These are phyloP conservation scores for Phytophthora cryptogea DNA, from an alignment of 352 stramenopile genomes.

Conservation along the genomic window DNA sequence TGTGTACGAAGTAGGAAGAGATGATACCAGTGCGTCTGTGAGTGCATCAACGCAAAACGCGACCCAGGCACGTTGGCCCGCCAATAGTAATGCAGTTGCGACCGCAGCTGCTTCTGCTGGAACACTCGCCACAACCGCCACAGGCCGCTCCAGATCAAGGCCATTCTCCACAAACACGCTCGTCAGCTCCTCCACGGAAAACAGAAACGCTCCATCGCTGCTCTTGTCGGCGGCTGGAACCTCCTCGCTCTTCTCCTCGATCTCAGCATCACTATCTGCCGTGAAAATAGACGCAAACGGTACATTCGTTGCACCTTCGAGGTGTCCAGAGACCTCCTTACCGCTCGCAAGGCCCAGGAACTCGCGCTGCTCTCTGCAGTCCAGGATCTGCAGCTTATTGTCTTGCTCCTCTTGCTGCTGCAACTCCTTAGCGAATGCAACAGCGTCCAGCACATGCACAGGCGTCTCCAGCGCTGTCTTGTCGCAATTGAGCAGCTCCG, in stretches of 20 bases:
- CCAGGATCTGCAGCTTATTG: conserved; percentile 48
- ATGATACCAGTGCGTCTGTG: conserved; percentile 41
- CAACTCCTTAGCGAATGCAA: conserved; percentile 35
- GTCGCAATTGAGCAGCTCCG: conserved; percentile 49
- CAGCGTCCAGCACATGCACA: conserved; percentile 30
- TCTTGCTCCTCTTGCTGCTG: conserved; percentile 32
- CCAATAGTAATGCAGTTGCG: conserved; percentile 56
- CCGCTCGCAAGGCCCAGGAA: conserved; percentile 52
- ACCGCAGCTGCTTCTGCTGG: conserved; percentile 61
- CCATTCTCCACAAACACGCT: conserved; percentile 47
- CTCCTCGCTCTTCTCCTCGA: conserved; percentile 35
- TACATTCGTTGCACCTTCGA: conserved; percentile 52
- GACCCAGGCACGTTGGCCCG: conserved; percentile 38
- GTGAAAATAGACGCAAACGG: conserved; percentile 58
- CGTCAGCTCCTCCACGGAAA: conserved; percentile 43
- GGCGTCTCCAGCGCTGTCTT: conserved; percentile 36
- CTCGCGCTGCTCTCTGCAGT: conserved; percentile 49
- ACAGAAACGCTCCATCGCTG: conserved; percentile 34
- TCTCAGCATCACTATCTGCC: conserved; percentile 13
- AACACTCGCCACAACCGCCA: conserved; percentile 53
- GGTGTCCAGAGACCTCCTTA: conserved; percentile 56
- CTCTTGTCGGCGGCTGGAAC: conserved; percentile 26
- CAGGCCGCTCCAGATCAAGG: conserved; percentile 39
- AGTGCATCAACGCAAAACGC: conserved; percentile 48
- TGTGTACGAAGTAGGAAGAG: conserved; percentile 42